Evolutionary conservation across 345 rosid genomes (phyloP), one percentile per base, ranked within the genome.

Genomic region (Boechera retrofracta): DNA sequence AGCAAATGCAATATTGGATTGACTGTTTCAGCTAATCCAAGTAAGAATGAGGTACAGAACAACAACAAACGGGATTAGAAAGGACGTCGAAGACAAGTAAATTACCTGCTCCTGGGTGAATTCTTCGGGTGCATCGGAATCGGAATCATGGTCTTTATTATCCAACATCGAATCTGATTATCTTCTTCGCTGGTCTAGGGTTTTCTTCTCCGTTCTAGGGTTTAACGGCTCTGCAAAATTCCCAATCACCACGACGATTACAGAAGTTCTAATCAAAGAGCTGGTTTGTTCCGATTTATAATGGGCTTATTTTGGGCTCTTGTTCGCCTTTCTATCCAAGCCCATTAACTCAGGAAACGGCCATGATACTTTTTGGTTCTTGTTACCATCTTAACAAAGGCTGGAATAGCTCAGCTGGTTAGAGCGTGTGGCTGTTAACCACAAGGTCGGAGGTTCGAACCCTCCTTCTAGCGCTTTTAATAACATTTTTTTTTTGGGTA

Each of bases 361-460:
- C 0, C 24, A 31, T 4, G 0, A 2, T 26, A 44, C 11, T 26
- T 1, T 5, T 26, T 1, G 6, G 1, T n/a, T 48, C 5, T 16
- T 7, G 6, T 7, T 16, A n/a, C 0, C 5, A 0, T 31, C 0
- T 4, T 1, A 39, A 10, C 5, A 39, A 10, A 9, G 7, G 89
- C 91, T 85, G 89, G 91, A 90, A 71, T 90, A 87, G 92, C 88
- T 92, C 92, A 90, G 90, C 70, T 84, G 96, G 94, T 77, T 89
- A 91, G 91, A 87, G 89, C 91, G 90, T 89, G 89, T 86, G 88
- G 92, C 89, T 86, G 87, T 86, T 88, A 89, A 89, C 92, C 89
- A 86, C 89, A 92, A 90, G 90, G 92, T 87, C 87, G 91, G 87
- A 89, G 92, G 91, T 92, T 92, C 91, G 75, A 87, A 52, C 90